Percentiles rank a stretch among this genome's conserved stretches.
Conservation (phyloP, 208 protist species). For the Leishmania arabica region DNA sequence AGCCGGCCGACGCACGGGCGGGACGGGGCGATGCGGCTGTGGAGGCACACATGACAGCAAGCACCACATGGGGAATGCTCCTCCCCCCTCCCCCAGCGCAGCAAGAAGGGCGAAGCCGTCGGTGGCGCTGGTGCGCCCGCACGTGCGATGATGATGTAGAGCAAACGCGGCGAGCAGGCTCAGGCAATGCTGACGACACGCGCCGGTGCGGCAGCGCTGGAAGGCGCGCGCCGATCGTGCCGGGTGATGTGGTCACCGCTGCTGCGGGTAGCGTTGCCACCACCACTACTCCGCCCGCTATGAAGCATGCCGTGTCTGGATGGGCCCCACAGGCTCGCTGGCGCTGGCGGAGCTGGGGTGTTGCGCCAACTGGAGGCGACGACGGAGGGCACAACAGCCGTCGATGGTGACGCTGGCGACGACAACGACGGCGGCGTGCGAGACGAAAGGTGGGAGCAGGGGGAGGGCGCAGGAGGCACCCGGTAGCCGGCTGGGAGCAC, state of each 20-base stretch:
- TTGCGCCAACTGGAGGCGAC: no score
- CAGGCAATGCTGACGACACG: background rate
- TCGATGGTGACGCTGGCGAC: background rate
- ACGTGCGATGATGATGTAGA: background rate
- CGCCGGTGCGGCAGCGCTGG: background rate
- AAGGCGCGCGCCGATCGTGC: background rate
- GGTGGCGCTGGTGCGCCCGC: background rate
- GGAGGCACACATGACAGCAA: background rate
- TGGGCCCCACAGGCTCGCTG: background rate
- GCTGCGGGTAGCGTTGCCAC: background rate
- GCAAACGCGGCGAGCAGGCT: background rate
- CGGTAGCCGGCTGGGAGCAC: background rate
- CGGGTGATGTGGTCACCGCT: background rate
- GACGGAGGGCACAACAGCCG: background rate
- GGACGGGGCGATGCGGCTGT: background rate
- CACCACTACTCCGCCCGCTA: background rate
- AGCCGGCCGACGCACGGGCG: no score
- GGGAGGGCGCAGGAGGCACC: background rate
- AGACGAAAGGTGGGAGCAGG: background rate
- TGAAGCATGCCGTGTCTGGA: background rate
- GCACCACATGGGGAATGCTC: no score
- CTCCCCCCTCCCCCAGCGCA: background rate
- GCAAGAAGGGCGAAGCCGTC: background rate
- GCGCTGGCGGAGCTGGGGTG: background rate
- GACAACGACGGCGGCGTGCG: background rate